Conservation (phyloP, 306 rosid species). For the Cucumis melo region DNA sequence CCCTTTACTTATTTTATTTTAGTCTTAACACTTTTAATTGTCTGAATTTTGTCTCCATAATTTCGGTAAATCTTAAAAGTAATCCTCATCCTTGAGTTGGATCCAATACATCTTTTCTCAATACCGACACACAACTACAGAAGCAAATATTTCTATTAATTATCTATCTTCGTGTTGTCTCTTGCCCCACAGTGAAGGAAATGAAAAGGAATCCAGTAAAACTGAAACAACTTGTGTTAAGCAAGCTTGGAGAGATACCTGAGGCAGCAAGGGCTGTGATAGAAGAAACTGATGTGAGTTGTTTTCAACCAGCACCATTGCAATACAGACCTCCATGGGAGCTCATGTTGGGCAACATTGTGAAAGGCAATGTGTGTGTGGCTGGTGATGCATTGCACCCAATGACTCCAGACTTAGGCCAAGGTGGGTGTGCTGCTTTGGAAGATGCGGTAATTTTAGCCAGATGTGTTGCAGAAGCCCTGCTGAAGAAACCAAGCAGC, state of each 20-base stretch:
- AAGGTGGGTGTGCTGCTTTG: constrained; percentile 62
- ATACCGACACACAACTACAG: neutral
- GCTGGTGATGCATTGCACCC: constrained; percentile 85
- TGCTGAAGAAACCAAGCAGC: constrained; percentile 5
- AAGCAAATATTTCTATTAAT: neutral
- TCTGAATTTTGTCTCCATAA: neutral
- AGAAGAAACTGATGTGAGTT: constrained; percentile 25
- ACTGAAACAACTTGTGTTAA: constrained; percentile 32
- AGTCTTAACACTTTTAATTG: neutral
- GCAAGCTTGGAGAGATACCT: constrained; percentile 35
- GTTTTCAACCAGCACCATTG: constrained; percentile 19
- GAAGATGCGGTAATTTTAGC: constrained; percentile 63
- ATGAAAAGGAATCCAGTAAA: constrained; percentile 17
- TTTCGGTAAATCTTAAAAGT: neutral
- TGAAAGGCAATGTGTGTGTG: constrained; percentile 52
- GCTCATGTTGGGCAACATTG: constrained; percentile 36
- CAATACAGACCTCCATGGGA: constrained; percentile 64
- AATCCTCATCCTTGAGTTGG: neutral
- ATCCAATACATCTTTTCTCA: neutral
- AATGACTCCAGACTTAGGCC: constrained; percentile 66
- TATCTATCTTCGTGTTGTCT: neutral
- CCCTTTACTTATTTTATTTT: neutral
- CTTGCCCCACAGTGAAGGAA: constrained; percentile 26
- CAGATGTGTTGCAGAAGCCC: constrained; percentile 41
- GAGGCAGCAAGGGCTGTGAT: constrained; percentile 20